Conservation (phyloP, 371 early-diverging fungal species). For the Sporodiniella umbellata region DNA sequence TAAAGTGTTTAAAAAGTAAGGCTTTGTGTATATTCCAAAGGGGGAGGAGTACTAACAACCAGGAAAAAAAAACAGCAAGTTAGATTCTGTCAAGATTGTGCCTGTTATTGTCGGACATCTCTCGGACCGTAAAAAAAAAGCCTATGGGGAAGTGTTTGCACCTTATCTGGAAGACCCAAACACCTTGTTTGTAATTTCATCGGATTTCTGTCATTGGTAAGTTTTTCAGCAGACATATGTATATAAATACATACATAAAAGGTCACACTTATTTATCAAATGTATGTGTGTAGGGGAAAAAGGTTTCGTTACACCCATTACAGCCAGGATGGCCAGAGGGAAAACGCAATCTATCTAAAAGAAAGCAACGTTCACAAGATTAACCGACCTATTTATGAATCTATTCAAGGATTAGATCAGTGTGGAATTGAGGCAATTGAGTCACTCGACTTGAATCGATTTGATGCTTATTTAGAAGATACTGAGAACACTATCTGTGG, state of each 20-base stretch:
- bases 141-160: slow-evolving; percentile 66
- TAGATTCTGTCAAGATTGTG: slow-evolving; percentile 70
- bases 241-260: too few relatives aligned
- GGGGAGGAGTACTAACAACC: too few relatives aligned
- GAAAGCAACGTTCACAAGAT: slow-evolving; percentile 4
- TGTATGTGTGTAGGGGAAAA: slow-evolving; percentile 48
- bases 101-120: slow-evolving; percentile 89
- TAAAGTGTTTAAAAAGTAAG: slow-evolving; percentile 71
- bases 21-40: too few relatives aligned
- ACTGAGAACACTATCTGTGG: slow-evolving; percentile 95
- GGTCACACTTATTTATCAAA: too few relatives aligned
- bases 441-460: slow-evolving; percentile 50
- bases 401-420: slow-evolving; percentile 75
- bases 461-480: slow-evolving; percentile 62
- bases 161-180: slow-evolving; percentile 66
- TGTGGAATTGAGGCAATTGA: slow-evolving; percentile 81
- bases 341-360: not conserved
- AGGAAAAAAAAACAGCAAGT: too few relatives aligned
- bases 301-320: slow-evolving; percentile 71
- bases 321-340: slow-evolving; percentile 27
- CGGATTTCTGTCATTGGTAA: slow-evolving; percentile 96
- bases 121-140: slow-evolving; percentile 47
- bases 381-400: slow-evolving; percentile 58
- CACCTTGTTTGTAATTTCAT: slow-evolving; percentile 85
- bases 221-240: too few relatives aligned